Evolutionary conservation across 306 rosid species (phyloP), one percentile per base, ranked within the genome.

Genomic region (Quillaja saponaria): DNA sequence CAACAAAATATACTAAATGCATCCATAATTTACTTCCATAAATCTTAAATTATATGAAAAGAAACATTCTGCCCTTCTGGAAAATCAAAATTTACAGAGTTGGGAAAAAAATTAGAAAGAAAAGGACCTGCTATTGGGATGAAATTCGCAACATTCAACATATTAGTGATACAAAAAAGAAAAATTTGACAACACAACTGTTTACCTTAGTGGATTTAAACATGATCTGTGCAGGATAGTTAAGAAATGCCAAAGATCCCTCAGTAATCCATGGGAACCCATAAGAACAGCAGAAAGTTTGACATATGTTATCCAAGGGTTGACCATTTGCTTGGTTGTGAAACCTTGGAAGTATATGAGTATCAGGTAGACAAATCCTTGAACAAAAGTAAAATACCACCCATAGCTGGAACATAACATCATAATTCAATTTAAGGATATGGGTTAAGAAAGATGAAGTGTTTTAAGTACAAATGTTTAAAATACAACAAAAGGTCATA

Each of bases 181-280:
- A n/a, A 25, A 25, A 9, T 33, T 65, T 55, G 25, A 1, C 18
- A 45, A 58, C n/a, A 9, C 38, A 19, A 28, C 8, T 13, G 7
- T 16, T 67, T 61, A 68, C 90, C 80, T 78, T 84, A 14, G 87
- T 81, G 51, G 86, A 84, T 76, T 84, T 76, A 77, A 84, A 84
- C 90, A 84, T 84, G 55, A 84, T 84, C 67, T 84, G 90, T 3
- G 90, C 90, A 7, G 87, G 90, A 53, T 84, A 80, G 31, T 84
- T 81, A 38, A 84, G 81, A 70, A 82, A 84, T 40, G 90, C 85
- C 72, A 84, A 64, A 16, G 87, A 81, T 4, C 90, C 87, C 54
- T 78, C 81, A 10, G 90, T 84, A 84, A 74, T 48, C 90, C 90
- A 60, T 84, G 90, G 31, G 90, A 84, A 18, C 81, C 84, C 90